phyloP scores from a whole-genome alignment of 805 yeast genomes.

The Wickerhamiella sorbophila region DNA sequence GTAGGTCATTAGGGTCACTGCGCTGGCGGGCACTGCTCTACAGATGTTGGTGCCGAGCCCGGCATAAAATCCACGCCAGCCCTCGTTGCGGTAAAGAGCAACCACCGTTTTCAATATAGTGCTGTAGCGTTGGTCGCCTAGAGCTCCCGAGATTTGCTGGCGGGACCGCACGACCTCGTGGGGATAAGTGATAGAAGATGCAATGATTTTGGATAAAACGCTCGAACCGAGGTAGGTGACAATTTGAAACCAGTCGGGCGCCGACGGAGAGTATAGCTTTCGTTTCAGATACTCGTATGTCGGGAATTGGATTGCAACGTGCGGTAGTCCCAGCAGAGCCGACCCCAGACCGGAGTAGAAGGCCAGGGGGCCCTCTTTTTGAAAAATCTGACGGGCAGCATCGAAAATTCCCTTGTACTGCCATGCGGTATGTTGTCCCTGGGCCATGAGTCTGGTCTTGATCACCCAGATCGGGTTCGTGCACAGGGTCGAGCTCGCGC shows the following conservation, averaged over 20 bases:
- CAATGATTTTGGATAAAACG: slow-evolving; percentile 71
- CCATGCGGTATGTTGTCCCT: slow-evolving; percentile 23
- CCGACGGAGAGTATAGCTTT: slow-evolving; percentile 15
- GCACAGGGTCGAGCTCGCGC: slow-evolving; percentile 64
- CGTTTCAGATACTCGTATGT: slow-evolving; percentile 68
- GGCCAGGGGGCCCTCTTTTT: slow-evolving; percentile 62
- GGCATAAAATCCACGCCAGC: slow-evolving; percentile 69
- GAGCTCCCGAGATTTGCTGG: slow-evolving; percentile 47
- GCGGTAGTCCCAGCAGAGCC: slow-evolving; percentile 76
- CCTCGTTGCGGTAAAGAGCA: slow-evolving; percentile 47
- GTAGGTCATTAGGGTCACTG: slow-evolving; percentile 86
- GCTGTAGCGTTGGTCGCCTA: slow-evolving; percentile 17
- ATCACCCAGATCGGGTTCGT: slow-evolving; percentile 95
- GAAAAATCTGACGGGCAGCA: slow-evolving; percentile 68
- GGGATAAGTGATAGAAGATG: slow-evolving; percentile 81
- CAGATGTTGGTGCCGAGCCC: slow-evolving; percentile 78
- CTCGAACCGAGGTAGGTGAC: slow-evolving; percentile 49
- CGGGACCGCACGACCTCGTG: slow-evolving; percentile 90
- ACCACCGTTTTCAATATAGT: slow-evolving; percentile 26
- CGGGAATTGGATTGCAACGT: slow-evolving; percentile 94
- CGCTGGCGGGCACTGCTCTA: slow-evolving; percentile 88
- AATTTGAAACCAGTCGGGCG: slow-evolving; percentile 17
- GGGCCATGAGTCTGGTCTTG: slow-evolving; percentile 82
- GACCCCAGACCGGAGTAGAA: slow-evolving; percentile 87
- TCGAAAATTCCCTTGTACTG: slow-evolving; percentile 66